phyloP scores from a whole-genome alignment of 768 basidiomycete species.

The Pleurotus eryngii region DNA sequence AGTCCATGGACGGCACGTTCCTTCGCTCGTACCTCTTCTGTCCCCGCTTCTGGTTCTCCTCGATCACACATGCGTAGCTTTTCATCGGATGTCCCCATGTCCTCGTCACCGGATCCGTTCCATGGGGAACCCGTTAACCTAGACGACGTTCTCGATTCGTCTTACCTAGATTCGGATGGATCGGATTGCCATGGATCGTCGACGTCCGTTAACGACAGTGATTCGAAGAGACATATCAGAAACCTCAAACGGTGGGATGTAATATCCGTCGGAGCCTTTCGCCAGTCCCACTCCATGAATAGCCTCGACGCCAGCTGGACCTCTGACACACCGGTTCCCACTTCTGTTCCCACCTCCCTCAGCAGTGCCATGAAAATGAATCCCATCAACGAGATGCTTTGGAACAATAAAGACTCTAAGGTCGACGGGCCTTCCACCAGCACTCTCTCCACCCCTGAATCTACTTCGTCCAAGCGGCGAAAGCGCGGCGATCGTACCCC shows the following conservation, averaged over 20 bases:
- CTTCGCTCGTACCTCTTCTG: slow-evolving; percentile 25
- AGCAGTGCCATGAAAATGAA: slow-evolving; percentile 45
- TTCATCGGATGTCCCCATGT: slow-evolving; percentile 32
- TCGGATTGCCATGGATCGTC: slow-evolving; percentile 27
- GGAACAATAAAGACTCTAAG: slow-evolving; percentile 34
- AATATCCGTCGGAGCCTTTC: slow-evolving; percentile 71
- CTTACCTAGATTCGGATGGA: slow-evolving; percentile 62
- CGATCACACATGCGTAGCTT: slow-evolving; percentile 26
- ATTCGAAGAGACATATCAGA: slow-evolving; percentile 22
- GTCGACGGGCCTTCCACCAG: slow-evolving; percentile 22
- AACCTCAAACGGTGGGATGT: slow-evolving; percentile 70
- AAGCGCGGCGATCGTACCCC: slow-evolving; percentile 50
- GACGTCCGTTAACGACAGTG: slow-evolving; percentile 30
- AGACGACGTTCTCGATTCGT: slow-evolving; percentile 75
- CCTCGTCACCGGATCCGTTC: slow-evolving; percentile 31
- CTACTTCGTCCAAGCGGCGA: slow-evolving; percentile 37
- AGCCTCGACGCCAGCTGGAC: slow-evolving; percentile 26
- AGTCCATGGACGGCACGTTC: slow-evolving; percentile 10
- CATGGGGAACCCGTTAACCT: slow-evolving; percentile 58
- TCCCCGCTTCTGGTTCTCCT: slow-evolving; percentile 23
- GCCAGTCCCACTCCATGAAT: slow-evolving; percentile 46
- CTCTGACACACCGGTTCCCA: slow-evolving; percentile 35
- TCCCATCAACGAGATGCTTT: slow-evolving; percentile 55
- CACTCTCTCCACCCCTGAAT: slow-evolving; percentile 47
- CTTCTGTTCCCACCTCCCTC: slow-evolving; percentile 9